These are phyloP conservation scores for Arthrinium phaeospermum DNA, from an alignment of 2,329 filamentous ascomycete genomes.

Conservation along the genomic window DNA sequence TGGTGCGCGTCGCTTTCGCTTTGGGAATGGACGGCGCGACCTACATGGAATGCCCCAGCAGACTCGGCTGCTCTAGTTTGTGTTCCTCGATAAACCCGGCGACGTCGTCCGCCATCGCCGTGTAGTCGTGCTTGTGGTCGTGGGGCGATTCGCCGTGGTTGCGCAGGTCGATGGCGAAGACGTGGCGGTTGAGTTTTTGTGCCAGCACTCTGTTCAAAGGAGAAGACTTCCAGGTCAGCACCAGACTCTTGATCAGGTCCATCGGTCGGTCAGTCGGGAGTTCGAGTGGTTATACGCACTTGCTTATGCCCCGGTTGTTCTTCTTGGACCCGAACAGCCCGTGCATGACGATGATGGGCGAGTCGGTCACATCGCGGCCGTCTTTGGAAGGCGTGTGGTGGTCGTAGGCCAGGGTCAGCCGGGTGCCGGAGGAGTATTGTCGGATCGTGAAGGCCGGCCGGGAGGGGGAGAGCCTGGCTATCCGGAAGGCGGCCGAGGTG, in stretches of 20 bases:
- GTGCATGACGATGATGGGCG: slow-evolving; percentile 86
- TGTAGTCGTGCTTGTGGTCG: slow-evolving; percentile 76
- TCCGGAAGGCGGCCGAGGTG: slow-evolving; percentile 40
- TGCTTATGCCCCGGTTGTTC: slow-evolving; percentile 94
- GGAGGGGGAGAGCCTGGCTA: slow-evolving; percentile 29
- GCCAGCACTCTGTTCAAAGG: slow-evolving; percentile 69
- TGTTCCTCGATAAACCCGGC: slow-evolving; percentile 78
- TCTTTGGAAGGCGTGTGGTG: slow-evolving; percentile 64
- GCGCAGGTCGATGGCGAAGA: slow-evolving; percentile 89
- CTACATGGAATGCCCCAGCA: slow-evolving; percentile 96
- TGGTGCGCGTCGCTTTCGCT: background rate
- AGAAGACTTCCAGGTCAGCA: background rate
- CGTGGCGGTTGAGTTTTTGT: slow-evolving; percentile 76
- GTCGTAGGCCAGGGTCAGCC: slow-evolving; percentile 64
- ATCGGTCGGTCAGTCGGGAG: background rate
- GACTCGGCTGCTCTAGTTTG: slow-evolving; percentile 69
- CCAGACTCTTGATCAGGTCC: background rate
- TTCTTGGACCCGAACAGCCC: slow-evolving; percentile 94
- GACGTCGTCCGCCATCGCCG: slow-evolving; percentile 82
- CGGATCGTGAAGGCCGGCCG: slow-evolving; percentile 32
- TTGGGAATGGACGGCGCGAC: background rate
- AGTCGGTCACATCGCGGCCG: slow-evolving; percentile 41
- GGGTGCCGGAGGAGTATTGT: slow-evolving; percentile 15
- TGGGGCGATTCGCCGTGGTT: slow-evolving; percentile 95
- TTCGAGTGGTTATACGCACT: slow-evolving; percentile 63